Base-by-base conservation (phyloP, 495 filamentous ascomycete species). In the Trichoderma asperelloides region DNA sequence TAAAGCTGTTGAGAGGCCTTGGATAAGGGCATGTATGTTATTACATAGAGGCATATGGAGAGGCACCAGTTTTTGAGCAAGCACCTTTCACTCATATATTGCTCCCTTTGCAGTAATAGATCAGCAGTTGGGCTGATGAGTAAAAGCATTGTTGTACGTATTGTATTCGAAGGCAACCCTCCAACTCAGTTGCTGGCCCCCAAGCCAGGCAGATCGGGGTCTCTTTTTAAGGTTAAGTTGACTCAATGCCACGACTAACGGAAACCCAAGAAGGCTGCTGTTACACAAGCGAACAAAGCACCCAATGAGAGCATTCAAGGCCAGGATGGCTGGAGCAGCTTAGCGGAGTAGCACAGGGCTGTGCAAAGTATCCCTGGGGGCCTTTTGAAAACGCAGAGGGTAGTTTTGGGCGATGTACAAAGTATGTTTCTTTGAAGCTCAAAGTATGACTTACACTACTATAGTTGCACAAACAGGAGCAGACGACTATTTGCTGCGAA, bases 291-390 rank as follows among this genome's bases (percentile, higher is more conserved):
- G 8, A 2, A 7, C 55, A 60, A 45, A 23, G 21, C 55, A 30
- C 27, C 55, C 55, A 60, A 60, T 60, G 55, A 30, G 55, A 28
- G 27, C 51, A 1, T 11, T 11, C 23, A 23, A 60, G 25, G 51
- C 21, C 47, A 25, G 55, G 49, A 9, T 16, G 55, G 55, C 30
- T 60, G 23, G 49, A 57, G 43, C 43, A 47, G 49, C 27, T 25
- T 28, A 30, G 55, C 55, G 55, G 55, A 60, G 55, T 60, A 28
- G 55, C 55, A 60, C 55, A 60, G 9, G 55, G 55, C 55, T 30
- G 55, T 60, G 55, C 47, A 47, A 47, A 47, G 5, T 37, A 37
- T 37, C 33, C 33, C 33, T 37, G 33, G 33, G 33, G 33, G 33
- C 33, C 33, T 37, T 37, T 37, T 37, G 33, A 7, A 37, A 8